These are phyloP conservation scores for Inonotus obliquus DNA, from an alignment of 1,284 basidiomycete genomes.

Conservation along the genomic window DNA sequence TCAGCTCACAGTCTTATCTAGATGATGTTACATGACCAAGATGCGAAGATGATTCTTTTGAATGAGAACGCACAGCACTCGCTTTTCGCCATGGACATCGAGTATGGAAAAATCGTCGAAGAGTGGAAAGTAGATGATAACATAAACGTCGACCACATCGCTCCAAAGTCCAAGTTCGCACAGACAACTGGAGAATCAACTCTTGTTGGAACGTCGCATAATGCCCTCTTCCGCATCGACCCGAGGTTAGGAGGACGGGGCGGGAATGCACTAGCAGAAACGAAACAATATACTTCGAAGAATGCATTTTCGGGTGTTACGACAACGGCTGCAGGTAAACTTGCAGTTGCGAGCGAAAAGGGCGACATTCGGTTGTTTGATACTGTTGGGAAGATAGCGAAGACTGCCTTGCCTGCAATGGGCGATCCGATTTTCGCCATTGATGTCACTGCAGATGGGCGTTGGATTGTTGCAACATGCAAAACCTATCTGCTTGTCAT, in stretches of 20 bases:
- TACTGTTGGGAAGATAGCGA: constrained; percentile 96
- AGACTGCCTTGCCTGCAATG: constrained; percentile 94
- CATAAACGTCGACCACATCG: constrained; percentile 82
- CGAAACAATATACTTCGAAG: constrained; percentile 94
- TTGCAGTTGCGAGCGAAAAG: constrained; percentile 94
- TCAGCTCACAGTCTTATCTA: constrained; percentile 30
- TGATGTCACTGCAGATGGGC: constrained; percentile 91
- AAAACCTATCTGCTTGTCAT: constrained; percentile 94
- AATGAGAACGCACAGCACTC: constrained; percentile 83
- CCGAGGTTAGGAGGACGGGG: constrained; percentile 66
- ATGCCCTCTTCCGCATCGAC: constrained; percentile 96
- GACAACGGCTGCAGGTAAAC: constrained; percentile 82
- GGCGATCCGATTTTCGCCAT: constrained; percentile 95
- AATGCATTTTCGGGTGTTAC: constrained; percentile 93
- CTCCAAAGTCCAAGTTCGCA: constrained; percentile 93
- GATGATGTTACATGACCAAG: constrained; percentile 98
- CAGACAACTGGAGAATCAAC: constrained; percentile 93
- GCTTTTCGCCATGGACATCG: constrained; percentile 90
- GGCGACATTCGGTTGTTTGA: constrained; percentile 97
- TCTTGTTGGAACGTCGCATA: constrained; percentile 88
- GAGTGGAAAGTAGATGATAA: constrained; percentile 97
- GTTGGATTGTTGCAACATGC: constrained; percentile 95
- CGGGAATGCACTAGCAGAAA: constrained; percentile 91
- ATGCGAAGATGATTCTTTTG: constrained; percentile 93
- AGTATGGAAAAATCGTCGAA: constrained; percentile 95